Conservation (phyloP, 2,329 filamentous ascomycete species). For the Aspergillus pseudoterreus region DNA sequence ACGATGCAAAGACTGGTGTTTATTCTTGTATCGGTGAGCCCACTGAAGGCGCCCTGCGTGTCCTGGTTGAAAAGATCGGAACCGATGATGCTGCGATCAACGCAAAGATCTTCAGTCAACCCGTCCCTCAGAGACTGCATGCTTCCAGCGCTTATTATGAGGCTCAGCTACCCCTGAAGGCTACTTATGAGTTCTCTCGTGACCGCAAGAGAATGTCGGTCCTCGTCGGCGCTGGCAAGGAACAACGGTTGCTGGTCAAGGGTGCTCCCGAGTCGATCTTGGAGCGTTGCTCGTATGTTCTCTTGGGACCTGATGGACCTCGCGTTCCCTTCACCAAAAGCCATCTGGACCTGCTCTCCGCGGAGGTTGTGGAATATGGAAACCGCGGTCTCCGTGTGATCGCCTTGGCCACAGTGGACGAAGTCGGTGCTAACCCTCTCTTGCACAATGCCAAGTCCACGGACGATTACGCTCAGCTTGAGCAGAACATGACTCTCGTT, state of each 20-base stretch:
- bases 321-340: conserved; percentile 68
- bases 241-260: conserved; percentile 87
- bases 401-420: conserved; percentile 79
- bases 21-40: conserved; percentile 89
- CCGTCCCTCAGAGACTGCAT: conserved; percentile 64
- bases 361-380: conserved; percentile 84
- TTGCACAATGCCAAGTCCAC: conserved; percentile 74
- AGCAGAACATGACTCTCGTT: conserved; percentile 91
- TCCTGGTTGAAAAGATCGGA: conserved; percentile 90
- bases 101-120: conserved; percentile 45
- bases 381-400: conserved; percentile 93
- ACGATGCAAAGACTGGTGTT: conserved; percentile 69
- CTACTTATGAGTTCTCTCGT: conserved; percentile 94
- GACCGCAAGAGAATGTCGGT: conserved; percentile 99
- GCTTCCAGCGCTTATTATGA: conserved; percentile 83
- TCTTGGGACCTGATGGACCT: conserved; percentile 75
- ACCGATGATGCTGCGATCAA: conserved; percentile 66
- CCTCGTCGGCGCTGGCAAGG: conserved; percentile 65
- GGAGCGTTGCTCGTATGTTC: conserved; percentile 79
- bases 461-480: conserved; percentile 77
- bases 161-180: conserved; percentile 66
- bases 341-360: conserved; percentile 66
- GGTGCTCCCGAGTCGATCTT: conserved; percentile 93
- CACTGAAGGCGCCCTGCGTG: conserved; percentile 88
- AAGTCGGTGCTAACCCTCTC: conserved; percentile 67